Evolutionary conservation across 805 yeast genomes (phyloP), one percentile per base, ranked within the genome.

Genomic region (Isabelozyma pseudorhagii): DNA sequence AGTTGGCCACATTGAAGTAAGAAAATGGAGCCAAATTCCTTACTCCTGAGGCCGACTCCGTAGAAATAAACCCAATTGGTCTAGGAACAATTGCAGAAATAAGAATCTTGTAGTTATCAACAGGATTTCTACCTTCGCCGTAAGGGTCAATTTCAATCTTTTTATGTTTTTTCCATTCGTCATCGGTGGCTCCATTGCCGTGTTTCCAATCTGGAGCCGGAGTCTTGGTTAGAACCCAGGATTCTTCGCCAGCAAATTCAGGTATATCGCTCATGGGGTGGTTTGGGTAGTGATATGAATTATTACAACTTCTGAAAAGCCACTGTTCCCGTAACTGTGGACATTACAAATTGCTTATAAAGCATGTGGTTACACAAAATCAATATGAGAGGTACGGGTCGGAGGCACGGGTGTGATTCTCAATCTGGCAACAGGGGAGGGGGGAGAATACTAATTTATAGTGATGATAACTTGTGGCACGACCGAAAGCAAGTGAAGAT

Each of bases 11-110:
- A 25, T 66, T 67, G 59, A 81, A 80, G 61, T 71, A 84, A 10
- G 85, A 80, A 57, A 79, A 83, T n/a, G 88, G 88, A 1, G 88
- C 80, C 39, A 83, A 61, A 57, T 83, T 83, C 29, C 56, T 55
- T 1, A 54, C 56, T 0, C 86, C 85, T 9, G 70, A 67, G 6
- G 54, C 51, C 27, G 70, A 61, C 1, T 78, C 57, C 0, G 85
- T 74, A 5, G 86, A 77, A 3, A 83, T 63, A 49, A 83, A 77
- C 4, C 81, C 88, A 55, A 83, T 73, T 7, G 87, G 87, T 49
- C 89, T 71, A 2, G 89, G 89, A 1, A 74, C 69, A 14, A 84
- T 57, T 1, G 80, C 84, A 10, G 81, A 68, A n/a, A 72, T 72
- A 28, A 84, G 64, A 29, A 79, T 62, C 51, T 69, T 73, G 64